phyloP scores from a whole-genome alignment of 2,329 filamentous ascomycete species.

The Mycocentrospora acerina region DNA sequence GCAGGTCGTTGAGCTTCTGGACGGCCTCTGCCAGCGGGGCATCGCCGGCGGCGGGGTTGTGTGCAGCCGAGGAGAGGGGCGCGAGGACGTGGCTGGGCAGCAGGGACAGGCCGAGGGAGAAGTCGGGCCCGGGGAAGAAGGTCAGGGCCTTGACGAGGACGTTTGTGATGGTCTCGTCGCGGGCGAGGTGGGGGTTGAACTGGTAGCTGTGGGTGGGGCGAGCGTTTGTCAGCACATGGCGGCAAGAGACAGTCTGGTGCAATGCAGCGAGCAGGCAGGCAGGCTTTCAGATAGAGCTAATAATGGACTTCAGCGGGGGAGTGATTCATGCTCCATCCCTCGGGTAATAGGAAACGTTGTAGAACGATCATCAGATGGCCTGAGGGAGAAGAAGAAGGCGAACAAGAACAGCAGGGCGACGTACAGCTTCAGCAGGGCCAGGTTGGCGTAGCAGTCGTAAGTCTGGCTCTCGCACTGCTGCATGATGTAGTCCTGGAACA shows the following conservation, averaged over 20 bases:
- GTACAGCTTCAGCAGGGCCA: constrained; percentile 96
- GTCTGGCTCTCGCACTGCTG: constrained; percentile 94
- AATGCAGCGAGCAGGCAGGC: neutral
- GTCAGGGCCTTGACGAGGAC: constrained; percentile 97
- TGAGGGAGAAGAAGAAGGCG: too few species aligned
- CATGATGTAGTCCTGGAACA: constrained; percentile 91
- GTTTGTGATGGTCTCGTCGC: constrained; percentile 97
- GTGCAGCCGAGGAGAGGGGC: constrained; percentile 52
- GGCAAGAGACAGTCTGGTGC: neutral
- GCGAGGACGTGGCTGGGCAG: constrained; percentile 81
- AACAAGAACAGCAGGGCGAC: too few species aligned
- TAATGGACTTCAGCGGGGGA: constrained; percentile 68
- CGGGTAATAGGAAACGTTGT: constrained; percentile 99
- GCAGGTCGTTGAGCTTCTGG: constrained; percentile 79
- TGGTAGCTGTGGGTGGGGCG: constrained; percentile 72
- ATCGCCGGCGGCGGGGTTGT: constrained; percentile 61
- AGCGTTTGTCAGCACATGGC: constrained; percentile 14
- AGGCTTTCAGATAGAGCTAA: constrained; percentile 72
- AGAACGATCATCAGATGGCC: constrained; percentile 74
- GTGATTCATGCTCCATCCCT: constrained; percentile 62
- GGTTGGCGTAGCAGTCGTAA: constrained; percentile 94
- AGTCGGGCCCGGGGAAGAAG: constrained; percentile 94
- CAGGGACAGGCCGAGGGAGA: constrained; percentile 89
- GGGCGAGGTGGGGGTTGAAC: constrained; percentile 97
- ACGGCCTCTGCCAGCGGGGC: constrained; percentile 81